Evolutionary conservation across 1,284 basidiomycete genomes (phyloP).

Genomic region (Cutaneotrichosporon mucoides): DNA sequence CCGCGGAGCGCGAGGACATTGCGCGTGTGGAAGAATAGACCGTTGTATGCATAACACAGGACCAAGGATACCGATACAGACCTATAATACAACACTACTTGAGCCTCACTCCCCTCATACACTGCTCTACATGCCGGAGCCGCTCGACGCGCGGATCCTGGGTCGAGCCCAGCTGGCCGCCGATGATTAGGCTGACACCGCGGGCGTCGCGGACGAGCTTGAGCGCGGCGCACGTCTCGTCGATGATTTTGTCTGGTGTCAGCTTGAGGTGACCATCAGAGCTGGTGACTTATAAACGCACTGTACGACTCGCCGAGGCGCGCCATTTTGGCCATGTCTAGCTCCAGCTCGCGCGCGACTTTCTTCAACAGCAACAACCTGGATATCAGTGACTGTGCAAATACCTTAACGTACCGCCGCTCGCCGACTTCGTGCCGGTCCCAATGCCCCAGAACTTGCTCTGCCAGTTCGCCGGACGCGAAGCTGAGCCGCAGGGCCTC

Average conservation of each 20-base stretch:
- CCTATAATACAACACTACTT: not conserved
- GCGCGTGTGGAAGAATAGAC: slow-evolving; percentile 12
- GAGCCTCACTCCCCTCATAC: slow-evolving; percentile 9
- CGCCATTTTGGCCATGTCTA: slow-evolving; percentile 11
- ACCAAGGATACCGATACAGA: not conserved
- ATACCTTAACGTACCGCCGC: slow-evolving; percentile 1
- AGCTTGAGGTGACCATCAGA: not conserved
- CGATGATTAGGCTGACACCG: slow-evolving; percentile 13
- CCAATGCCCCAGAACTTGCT: slow-evolving; percentile 19
- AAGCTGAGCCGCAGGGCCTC: slow-evolving; percentile 14
- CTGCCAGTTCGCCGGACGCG: slow-evolving; percentile 8
- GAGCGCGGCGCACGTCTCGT: slow-evolving; percentile 11
- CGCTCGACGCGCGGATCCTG: slow-evolving; percentile 10
- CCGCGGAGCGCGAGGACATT: slow-evolving; percentile 13
- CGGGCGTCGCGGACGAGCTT: slow-evolving; percentile 17
- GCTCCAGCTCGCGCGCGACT: slow-evolving; percentile 15
- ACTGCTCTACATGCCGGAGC: slow-evolving; percentile 9
- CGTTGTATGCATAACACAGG: slow-evolving; percentile 17
- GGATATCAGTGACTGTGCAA: not conserved
- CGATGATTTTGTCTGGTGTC: slow-evolving; percentile 6
- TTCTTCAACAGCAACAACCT: slow-evolving; percentile 6
- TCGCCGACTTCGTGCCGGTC: slow-evolving; percentile 11
- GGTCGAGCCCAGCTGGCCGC: not conserved
- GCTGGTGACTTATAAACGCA: not conserved
- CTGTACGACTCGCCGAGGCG: slow-evolving; percentile 4